Evolutionary conservation across 177 flowering plant genomes (phyloP).

Genomic region (Vitis hybrid): DNA sequence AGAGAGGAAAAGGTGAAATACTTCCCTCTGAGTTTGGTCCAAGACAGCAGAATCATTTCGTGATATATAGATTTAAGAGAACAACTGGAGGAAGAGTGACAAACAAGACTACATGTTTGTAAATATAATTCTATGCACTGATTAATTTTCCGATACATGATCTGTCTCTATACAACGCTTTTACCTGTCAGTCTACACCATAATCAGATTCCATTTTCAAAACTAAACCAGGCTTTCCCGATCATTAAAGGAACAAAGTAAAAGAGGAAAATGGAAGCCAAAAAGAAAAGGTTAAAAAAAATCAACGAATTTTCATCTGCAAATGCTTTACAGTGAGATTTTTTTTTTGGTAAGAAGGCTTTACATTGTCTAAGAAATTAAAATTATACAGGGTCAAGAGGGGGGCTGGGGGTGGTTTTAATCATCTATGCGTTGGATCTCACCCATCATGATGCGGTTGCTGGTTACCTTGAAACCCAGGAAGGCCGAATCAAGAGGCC

Average conservation of each 20-base stretch:
- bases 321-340: conserved; percentile 1
- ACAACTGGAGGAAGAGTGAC: no score
- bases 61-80: no score
- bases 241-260: not conserved
- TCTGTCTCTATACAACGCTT: conserved; percentile 9
- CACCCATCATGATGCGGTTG: conserved; percentile 97
- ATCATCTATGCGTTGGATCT: conserved; percentile 81
- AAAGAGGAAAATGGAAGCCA: not conserved
- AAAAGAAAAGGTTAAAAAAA: conserved; percentile 1
- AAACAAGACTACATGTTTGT: not conserved
- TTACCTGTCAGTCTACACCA: not conserved
- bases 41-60: no score
- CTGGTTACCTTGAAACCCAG: conserved; percentile 95
- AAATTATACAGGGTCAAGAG: not conserved
- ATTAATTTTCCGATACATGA: not conserved
- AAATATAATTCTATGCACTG: not conserved
- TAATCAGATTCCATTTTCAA: not conserved
- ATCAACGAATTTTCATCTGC: not conserved
- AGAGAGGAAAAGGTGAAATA: no score
- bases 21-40: no score
- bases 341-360: not conserved
- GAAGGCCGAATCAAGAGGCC: conserved; percentile 91
- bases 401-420: conserved; percentile 12
- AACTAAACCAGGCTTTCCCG: not conserved
- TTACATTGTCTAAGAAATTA: conserved; percentile 3